Conservation (phyloP, 2,329 filamentous ascomycete species). For the Fusarium sp. region DNA sequence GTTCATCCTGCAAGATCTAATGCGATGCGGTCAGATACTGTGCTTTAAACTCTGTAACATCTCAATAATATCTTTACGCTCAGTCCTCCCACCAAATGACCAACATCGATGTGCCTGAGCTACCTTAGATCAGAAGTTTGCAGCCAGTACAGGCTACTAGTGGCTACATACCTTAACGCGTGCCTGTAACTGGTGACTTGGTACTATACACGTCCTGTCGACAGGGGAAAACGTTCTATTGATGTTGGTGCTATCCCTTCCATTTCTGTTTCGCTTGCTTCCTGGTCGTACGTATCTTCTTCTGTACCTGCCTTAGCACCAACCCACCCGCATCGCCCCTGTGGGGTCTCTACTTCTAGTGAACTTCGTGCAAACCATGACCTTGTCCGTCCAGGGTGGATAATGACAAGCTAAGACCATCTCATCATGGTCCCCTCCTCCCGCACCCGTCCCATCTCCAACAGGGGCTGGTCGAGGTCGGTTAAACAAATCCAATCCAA, state of each 20-base stretch:
- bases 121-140: conserved; percentile 18
- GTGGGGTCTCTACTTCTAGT: conserved; percentile 24
- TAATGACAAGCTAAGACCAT: conserved; percentile 25
- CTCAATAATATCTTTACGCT: conserved; percentile 15
- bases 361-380: conserved; percentile 43
- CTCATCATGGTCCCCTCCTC: conserved; percentile 36
- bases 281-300: conserved; percentile 22
- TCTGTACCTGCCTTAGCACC: conserved; percentile 44
- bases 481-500: conserved; percentile 37
- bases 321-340: conserved; percentile 21
- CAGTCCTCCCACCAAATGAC: conserved; percentile 19
- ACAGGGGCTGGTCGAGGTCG: conserved; percentile 32
- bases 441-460: conserved; percentile 43
- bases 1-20: neutral
- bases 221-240: neutral
- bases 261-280: conserved; percentile 40
- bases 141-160: conserved; percentile 11
- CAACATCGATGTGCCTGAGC: conserved; percentile 13
- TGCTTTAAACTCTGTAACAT: conserved; percentile 7
- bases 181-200: neutral
- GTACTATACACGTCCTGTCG: neutral
- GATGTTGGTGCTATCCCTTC: conserved; percentile 15
- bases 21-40: neutral
- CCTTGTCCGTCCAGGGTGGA: conserved; percentile 16
- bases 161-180: neutral